Conservation (phyloP, 371 early-diverging fungal genomes). For the Chytridiales sp. region DNA sequence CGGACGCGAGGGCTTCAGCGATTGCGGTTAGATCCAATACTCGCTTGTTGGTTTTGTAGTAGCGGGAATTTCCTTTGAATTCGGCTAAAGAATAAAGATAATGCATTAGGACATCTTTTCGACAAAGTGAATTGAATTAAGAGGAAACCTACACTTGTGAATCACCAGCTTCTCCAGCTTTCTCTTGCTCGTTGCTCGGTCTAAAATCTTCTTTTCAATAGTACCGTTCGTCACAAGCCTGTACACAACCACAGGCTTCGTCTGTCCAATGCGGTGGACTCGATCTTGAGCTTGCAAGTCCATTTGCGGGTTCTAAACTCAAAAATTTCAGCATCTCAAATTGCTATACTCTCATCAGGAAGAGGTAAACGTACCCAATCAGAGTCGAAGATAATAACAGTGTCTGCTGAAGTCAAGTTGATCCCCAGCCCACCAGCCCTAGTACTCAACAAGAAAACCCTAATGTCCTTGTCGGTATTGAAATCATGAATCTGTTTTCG, state of each 20-base stretch:
- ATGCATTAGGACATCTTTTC: background rate
- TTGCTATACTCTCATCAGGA: background rate
- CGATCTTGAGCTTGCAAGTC: constrained; percentile 91
- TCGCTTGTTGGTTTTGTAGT: constrained; percentile 42
- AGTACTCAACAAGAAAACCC: constrained; percentile 94
- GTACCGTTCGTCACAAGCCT: constrained; percentile 88
- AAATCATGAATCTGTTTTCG: constrained; percentile 64
- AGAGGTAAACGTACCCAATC: constrained; percentile 84
- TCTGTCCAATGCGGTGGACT: constrained; percentile 99
- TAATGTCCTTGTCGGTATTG: constrained; percentile 57
- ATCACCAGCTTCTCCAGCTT: constrained; percentile 96
- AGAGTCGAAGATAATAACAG: constrained; percentile 92
- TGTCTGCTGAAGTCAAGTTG: constrained; percentile 84
- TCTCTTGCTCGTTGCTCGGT: constrained; percentile 91
- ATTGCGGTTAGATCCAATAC: constrained; percentile 58
- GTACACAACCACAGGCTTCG: constrained; percentile 94
- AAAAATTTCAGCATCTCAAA: background rate
- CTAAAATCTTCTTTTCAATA: constrained; percentile 94
- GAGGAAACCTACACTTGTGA: constrained; percentile 64
- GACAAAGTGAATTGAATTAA: background rate
- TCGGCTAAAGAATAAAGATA: constrained; percentile 44
- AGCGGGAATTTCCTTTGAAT: constrained; percentile 37
- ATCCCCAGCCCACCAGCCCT: constrained; percentile 81
- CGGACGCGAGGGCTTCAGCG: constrained; percentile 62
- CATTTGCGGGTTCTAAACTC: constrained; percentile 79